Conservation (phyloP, 495 filamentous ascomycete species). For the Daldinia grandis region DNA sequence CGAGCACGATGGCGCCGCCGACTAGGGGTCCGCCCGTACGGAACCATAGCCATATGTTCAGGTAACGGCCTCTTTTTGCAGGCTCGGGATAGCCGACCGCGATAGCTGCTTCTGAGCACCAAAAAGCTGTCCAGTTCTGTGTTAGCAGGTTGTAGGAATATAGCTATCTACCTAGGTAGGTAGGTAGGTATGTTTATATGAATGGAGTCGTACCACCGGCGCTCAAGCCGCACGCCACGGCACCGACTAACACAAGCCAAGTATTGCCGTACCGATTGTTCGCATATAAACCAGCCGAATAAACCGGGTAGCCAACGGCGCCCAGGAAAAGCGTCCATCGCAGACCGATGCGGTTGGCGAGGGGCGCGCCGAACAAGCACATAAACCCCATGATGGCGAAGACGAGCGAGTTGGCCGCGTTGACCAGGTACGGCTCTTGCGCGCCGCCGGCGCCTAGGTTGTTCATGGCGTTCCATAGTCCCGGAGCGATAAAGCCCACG, state of each 20-base stretch:
- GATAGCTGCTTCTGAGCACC: constrained; percentile 68
- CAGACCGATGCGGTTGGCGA: constrained; percentile 63
- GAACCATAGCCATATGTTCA: constrained; percentile 66
- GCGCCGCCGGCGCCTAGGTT: constrained; percentile 65
- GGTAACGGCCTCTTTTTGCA: constrained; percentile 61
- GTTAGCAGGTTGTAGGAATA: too few species aligned
- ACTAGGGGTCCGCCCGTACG: constrained; percentile 65
- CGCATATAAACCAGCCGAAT: constrained; percentile 64
- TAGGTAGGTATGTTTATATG: too few species aligned
- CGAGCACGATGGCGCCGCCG: constrained; percentile 64
- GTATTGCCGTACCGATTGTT: constrained; percentile 66
- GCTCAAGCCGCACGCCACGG: constrained; percentile 63
- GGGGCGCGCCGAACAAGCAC: constrained; percentile 60
- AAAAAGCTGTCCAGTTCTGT: constrained; percentile 41
- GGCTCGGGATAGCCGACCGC: constrained; percentile 65
- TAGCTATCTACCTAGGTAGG: too few species aligned
- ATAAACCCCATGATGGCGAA: constrained; percentile 66
- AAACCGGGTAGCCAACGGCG: constrained; percentile 64
- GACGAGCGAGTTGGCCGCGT: constrained; percentile 66
- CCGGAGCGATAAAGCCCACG: constrained; percentile 65
- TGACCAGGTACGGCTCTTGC: constrained; percentile 63
- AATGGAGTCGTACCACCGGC: constrained; percentile 45
- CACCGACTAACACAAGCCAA: constrained; percentile 66
- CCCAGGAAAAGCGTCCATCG: constrained; percentile 63
- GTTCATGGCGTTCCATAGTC: constrained; percentile 68